Evolutionary conservation across 768 basidiomycete species (phyloP).

Genomic region (Russula dissimulans): DNA sequence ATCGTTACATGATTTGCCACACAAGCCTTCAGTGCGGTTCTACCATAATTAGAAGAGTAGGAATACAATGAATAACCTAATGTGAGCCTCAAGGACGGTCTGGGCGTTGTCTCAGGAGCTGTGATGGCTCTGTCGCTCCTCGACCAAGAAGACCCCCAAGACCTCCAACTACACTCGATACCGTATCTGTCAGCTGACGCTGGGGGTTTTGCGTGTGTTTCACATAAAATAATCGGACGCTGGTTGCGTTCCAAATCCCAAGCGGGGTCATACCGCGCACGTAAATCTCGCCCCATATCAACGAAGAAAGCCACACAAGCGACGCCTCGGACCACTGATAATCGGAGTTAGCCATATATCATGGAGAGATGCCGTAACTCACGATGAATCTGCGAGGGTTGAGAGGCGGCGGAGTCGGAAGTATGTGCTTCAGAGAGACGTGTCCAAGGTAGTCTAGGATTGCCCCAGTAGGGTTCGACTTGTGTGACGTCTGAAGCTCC

Average conservation of each 20-base stretch:
- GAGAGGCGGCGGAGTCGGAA: constrained; percentile 61
- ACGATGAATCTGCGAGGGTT: constrained; percentile 71
- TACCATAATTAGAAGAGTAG: neutral
- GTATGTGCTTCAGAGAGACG: constrained; percentile 57
- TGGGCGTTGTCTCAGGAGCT: constrained; percentile 18
- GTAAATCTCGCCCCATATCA: constrained; percentile 95
- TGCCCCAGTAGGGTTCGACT: constrained; percentile 51
- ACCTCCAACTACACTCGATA: constrained; percentile 75
- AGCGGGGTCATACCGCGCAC: constrained; percentile 81
- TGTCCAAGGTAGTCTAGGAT: constrained; percentile 70
- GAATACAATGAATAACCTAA: neutral
- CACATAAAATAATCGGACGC: constrained; percentile 83
- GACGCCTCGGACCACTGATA: constrained; percentile 89
- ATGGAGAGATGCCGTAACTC: constrained; percentile 22
- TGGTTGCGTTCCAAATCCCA: constrained; percentile 86
- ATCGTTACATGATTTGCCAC: too few relatives aligned
- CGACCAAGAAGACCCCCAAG: constrained; percentile 65
- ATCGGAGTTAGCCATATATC: constrained; percentile 6
- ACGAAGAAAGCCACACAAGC: constrained; percentile 82
- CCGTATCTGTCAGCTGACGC: constrained; percentile 67
- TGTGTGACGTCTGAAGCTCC: constrained; percentile 60
- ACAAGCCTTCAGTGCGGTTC: neutral
- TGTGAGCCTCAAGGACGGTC: constrained; percentile 1
- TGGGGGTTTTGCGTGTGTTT: constrained; percentile 69
- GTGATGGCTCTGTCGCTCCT: constrained; percentile 13